phyloP scores from a whole-genome alignment of 805 yeast species.

The Wickerhamomyces chaumierensis region DNA sequence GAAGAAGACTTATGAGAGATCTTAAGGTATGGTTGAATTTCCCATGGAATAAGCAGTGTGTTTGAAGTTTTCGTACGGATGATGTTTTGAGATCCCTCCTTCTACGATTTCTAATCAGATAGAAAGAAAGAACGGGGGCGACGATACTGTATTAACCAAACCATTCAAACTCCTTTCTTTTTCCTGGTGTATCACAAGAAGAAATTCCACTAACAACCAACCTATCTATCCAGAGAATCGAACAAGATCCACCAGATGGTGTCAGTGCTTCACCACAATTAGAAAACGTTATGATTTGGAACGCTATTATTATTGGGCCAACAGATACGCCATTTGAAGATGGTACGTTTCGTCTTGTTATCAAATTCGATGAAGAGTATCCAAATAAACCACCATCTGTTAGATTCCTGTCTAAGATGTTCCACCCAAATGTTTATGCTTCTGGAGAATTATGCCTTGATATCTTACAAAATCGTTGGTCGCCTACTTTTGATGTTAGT shows the following conservation, averaged over 20 bases:
- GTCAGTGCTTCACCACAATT: constrained; percentile 95
- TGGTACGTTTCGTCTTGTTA: constrained; percentile 79
- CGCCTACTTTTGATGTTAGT: constrained; percentile 96
- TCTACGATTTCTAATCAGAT: too few relatives aligned
- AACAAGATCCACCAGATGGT: constrained; percentile 96
- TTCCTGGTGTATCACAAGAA: too few relatives aligned
- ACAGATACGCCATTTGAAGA: constrained; percentile 97
- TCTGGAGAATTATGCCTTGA: constrained; percentile 93
- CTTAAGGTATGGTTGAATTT: constrained; percentile 56
- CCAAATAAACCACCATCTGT: constrained; percentile 96
- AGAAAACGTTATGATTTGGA: constrained; percentile 96
- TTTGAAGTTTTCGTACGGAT: too few relatives aligned
- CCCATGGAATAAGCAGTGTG: too few relatives aligned
- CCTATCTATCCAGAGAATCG: constrained; percentile 92
- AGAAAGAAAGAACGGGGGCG: too few relatives aligned
- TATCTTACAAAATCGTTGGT: constrained; percentile 94
- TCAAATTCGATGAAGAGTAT: constrained; percentile 93
- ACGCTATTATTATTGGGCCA: constrained; percentile 96
- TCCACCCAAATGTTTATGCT: constrained; percentile 96
- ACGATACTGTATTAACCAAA: too few relatives aligned
- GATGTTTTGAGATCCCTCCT: too few relatives aligned
- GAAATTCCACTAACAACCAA: too few relatives aligned
- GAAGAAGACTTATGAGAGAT: constrained; percentile 97
- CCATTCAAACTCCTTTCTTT: neutral
- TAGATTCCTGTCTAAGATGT: constrained; percentile 86